phyloP scores from a whole-genome alignment of 768 basidiomycete genomes.

The Postia placenta region DNA sequence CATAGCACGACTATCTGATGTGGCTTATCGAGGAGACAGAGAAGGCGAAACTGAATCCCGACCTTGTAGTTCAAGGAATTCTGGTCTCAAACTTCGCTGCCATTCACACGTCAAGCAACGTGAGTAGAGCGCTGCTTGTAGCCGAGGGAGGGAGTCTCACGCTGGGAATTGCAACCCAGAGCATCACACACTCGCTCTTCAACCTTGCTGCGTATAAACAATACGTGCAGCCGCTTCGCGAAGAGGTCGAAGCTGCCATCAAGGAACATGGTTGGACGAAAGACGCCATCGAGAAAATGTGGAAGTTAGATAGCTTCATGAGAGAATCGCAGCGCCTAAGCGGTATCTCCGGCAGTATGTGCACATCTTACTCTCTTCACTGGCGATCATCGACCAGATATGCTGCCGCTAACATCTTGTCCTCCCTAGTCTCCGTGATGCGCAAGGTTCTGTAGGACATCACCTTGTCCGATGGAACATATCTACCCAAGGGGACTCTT shows the following conservation, averaged over 20 bases:
- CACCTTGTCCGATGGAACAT: slow-evolving; percentile 38
- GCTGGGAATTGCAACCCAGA: slow-evolving; percentile 9
- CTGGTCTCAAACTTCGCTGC: slow-evolving; percentile 30
- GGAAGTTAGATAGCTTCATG: slow-evolving; percentile 30
- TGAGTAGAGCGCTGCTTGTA: too few relatives aligned
- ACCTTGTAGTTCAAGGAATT: slow-evolving; percentile 25
- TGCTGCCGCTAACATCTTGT: slow-evolving; percentile 17
- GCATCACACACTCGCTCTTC: slow-evolving; percentile 20
- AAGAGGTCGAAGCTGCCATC: slow-evolving; percentile 23
- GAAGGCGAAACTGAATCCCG: slow-evolving; percentile 24
- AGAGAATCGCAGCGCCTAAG: slow-evolving; percentile 23
- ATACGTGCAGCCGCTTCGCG: slow-evolving; percentile 21
- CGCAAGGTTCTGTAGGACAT: slow-evolving; percentile 32
- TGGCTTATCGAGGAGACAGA: slow-evolving; percentile 38
- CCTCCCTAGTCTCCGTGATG: slow-evolving; percentile 16
- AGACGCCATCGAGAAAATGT: slow-evolving; percentile 24
- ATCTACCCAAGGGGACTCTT: slow-evolving; percentile 32
- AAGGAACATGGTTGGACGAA: slow-evolving; percentile 22
- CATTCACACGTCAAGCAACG: slow-evolving; percentile 27
- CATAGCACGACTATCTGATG: slow-evolving; percentile 39
- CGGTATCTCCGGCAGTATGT: slow-evolving; percentile 21
- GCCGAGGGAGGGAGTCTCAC: too few relatives aligned
- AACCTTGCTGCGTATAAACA: slow-evolving; percentile 22
- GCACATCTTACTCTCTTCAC: neutral
- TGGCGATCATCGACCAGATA: too few relatives aligned